A percentile compares a stretch with the other conserved stretches of the same genome.
Evolutionary conservation across 2,329 filamentous ascomycete genomes (phyloP).

Genomic region (Calycina herbarum): DNA sequence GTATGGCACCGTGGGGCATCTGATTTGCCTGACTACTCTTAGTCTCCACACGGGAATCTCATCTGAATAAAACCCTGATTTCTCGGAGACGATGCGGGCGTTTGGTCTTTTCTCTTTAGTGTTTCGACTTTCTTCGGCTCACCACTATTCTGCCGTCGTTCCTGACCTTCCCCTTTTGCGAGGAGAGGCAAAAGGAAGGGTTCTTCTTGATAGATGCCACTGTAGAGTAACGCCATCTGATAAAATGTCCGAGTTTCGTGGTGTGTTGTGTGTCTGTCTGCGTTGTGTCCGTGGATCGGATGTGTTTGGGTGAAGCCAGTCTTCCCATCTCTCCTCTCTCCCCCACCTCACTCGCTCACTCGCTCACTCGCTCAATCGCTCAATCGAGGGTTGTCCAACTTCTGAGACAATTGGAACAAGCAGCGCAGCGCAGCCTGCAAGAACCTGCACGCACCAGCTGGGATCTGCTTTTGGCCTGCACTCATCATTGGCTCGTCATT

Average conservation of each 20-base stretch:
- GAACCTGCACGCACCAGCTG: not conserved
- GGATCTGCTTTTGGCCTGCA: not conserved
- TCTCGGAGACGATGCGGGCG: not conserved
- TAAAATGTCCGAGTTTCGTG: not conserved
- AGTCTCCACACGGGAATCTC: not conserved
- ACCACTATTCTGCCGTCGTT: not conserved
- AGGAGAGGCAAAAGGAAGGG: not conserved
- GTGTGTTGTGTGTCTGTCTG: not conserved
- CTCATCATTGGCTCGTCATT: not conserved
- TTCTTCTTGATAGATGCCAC: not conserved
- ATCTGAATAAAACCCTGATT: conserved; percentile 3
- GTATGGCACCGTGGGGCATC: not conserved
- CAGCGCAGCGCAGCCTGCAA: not conserved
- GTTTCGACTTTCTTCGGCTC: not conserved
- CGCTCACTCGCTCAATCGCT: too few relatives aligned
- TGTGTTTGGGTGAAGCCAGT: not conserved
- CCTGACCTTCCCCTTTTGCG: not conserved
- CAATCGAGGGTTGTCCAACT: not conserved
- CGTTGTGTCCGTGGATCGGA: not conserved
- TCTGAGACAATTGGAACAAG: not conserved
- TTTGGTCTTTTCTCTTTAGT: not conserved
- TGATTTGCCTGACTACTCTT: too few relatives aligned
- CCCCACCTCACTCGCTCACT: too few relatives aligned
- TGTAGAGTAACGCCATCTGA: not conserved
- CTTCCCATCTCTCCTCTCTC: too few relatives aligned